Percentiles rank a stretch among this genome's conserved stretches.
Evolutionary conservation across 106 monocot species (phyloP).

Genomic region (Dendrobium officinale): DNA sequence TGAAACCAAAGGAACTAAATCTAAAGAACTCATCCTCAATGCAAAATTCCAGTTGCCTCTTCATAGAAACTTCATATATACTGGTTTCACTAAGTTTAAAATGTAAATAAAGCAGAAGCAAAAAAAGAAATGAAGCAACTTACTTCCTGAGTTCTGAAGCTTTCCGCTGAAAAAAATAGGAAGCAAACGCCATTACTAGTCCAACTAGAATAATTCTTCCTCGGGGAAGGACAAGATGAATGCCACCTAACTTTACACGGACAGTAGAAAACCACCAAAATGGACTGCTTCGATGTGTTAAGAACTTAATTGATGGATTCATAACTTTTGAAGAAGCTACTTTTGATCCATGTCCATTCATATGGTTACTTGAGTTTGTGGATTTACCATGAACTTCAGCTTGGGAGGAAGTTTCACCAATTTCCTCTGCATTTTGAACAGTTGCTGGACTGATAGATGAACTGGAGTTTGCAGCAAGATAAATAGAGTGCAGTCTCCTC

Average conservation of each 20-base stretch:
- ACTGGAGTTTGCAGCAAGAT: slow-evolving; percentile 21
- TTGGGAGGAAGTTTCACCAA: slow-evolving; percentile 4
- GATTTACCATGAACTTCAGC: slow-evolving; percentile 10
- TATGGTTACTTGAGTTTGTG: slow-evolving; percentile 6
- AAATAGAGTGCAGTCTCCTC: slow-evolving; percentile 39
- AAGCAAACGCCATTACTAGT: slow-evolving; percentile 29
- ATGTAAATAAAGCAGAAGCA: not conserved
- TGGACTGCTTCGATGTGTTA: slow-evolving; percentile 16
- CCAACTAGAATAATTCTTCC: slow-evolving; percentile 46
- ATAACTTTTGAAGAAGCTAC: slow-evolving; percentile 11
- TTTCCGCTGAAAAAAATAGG: slow-evolving; percentile 43
- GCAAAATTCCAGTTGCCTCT: not conserved
- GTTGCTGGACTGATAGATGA: slow-evolving; percentile 9
- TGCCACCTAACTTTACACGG: slow-evolving; percentile 36
- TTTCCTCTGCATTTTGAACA: slow-evolving; percentile 10
- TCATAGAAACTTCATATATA: not conserved
- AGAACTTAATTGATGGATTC: slow-evolving; percentile 15
- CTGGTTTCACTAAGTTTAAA: not conserved
- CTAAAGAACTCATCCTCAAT: not conserved
- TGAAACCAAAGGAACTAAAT: not conserved
- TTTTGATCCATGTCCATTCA: slow-evolving; percentile 13
- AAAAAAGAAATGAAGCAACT: slow-evolving; percentile 5
- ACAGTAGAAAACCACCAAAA: slow-evolving; percentile 49
- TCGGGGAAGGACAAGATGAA: slow-evolving; percentile 26
- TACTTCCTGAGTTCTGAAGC: slow-evolving; percentile 39